These are phyloP conservation scores for Byssoonygena ceratinophila DNA, from an alignment of 2,329 filamentous ascomycete species.

Conservation along the genomic window DNA sequence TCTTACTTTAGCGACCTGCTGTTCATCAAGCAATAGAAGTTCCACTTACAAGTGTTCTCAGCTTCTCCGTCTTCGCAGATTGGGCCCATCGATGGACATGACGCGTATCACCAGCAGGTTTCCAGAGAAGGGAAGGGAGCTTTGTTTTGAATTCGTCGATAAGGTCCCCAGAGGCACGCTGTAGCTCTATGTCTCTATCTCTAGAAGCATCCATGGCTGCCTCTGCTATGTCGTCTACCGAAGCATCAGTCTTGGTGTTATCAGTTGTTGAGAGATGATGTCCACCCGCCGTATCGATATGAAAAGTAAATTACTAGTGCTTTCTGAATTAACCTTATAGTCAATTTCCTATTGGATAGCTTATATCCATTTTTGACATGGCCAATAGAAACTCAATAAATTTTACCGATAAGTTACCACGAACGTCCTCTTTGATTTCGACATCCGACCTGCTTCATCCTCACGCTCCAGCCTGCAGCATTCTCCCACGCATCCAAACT, in stretches of 20 bases:
- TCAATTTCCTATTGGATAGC: background rate
- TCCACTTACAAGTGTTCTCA: constrained; percentile 32
- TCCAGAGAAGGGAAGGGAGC: constrained; percentile 36
- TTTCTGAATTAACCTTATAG: too few relatives aligned
- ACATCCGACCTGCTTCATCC: background rate
- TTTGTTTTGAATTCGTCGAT: constrained; percentile 35
- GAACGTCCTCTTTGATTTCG: background rate
- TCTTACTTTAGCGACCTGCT: background rate
- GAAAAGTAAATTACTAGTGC: background rate
- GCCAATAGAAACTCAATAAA: too few relatives aligned
- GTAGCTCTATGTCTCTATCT: constrained; percentile 38
- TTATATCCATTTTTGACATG: too few relatives aligned
- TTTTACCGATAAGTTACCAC: background rate
- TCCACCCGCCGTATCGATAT: background rate
- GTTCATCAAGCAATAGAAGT: background rate
- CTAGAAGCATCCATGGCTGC: constrained; percentile 37
- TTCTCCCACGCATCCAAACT: constrained; percentile 43
- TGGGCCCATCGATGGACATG: constrained; percentile 33
- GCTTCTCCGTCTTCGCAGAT: constrained; percentile 29
- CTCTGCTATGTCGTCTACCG: background rate
- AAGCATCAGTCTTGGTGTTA: background rate
- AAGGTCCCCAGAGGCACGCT: constrained; percentile 37
- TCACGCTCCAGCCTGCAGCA: constrained; percentile 35
- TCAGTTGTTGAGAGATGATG: background rate
- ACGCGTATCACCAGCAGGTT: constrained; percentile 20